Base-by-base conservation (phyloP, 2,329 filamentous ascomycete species). In the Ceratocystis albifundus region DNA sequence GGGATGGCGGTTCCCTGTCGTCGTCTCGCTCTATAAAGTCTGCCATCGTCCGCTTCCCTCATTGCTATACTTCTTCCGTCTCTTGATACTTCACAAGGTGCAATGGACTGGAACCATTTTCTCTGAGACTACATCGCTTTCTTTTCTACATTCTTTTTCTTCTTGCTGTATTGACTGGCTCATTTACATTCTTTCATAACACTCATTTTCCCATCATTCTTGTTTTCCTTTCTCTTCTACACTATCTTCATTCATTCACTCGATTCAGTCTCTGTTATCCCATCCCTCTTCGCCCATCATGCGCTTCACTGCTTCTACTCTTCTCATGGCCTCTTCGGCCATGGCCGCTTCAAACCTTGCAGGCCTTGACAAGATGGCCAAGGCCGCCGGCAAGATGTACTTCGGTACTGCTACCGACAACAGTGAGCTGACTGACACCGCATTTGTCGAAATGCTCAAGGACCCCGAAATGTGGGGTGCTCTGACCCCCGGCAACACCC, bases 361-460 rank as follows among this genome's bases (percentile, higher is more conserved):
- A 30, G 76, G 78, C 69, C 77, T 84, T 15, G 74, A 82, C 70
- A 71, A 76, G 50, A 75, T 80, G 30, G 82, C 82, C 10, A 77
- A 80, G 68, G 76, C 78, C 65, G 79, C 80, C 41, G 83, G 82
- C 4, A 75, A 81, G 65, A 72, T 77, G 68, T 87, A 85, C 75
- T 86, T 86, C 65, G 84, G 84, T 66, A 80, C 84, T 1, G 84
- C 84, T 1, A 84, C 84, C 36, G 84, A 88, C 73, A 72, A 73
- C 4, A 74, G 74, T 2, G 74, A 77, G 70, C 74, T 76, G 30
- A 73, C 72, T 2, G 82, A 84, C 20, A 72, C 73, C 6, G 78
- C 82, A 69, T 74, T 80, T 25, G 74, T 76, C 8, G 83, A 87
- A 71, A 72, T 75, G 2, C 73, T 86, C 53, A 78, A 76, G 66